Conservation (phyloP, 2,329 filamentous ascomycete species). For the Claviceps sp. region DNA sequence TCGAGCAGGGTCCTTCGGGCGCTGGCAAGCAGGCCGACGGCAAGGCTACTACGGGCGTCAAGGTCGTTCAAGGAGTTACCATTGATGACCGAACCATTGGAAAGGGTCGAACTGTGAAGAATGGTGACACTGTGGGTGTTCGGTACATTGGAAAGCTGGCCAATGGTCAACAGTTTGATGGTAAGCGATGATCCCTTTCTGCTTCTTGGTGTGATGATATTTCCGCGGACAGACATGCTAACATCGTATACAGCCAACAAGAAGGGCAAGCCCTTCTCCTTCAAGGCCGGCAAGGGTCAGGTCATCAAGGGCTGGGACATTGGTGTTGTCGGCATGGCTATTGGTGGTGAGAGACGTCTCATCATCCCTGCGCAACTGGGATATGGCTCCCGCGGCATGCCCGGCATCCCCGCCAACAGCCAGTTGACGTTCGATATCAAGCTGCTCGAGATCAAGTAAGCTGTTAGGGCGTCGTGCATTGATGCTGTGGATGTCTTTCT, state of each 20-base stretch:
- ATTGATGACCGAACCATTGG: constrained; percentile 93
- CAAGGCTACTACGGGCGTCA: constrained; percentile 49
- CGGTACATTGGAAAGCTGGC: constrained; percentile 96
- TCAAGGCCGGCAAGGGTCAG: constrained; percentile 87
- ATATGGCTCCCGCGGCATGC: constrained; percentile 73
- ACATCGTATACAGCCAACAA: constrained; percentile 60
- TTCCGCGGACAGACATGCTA: neutral
- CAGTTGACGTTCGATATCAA: constrained; percentile 87
- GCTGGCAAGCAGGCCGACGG: constrained; percentile 33
- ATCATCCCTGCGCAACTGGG: constrained; percentile 77
- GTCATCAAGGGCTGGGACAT: constrained; percentile 99
- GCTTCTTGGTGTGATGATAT: neutral
- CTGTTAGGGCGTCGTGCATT: neutral
- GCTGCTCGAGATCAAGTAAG: constrained; percentile 70
- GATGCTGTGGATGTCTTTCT: neutral
- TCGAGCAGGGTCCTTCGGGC: constrained; percentile 87
- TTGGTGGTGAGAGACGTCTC: constrained; percentile 85
- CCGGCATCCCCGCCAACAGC: constrained; percentile 84
- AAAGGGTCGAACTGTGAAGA: constrained; percentile 73
- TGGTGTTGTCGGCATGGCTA: constrained; percentile 80
- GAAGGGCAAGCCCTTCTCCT: constrained; percentile 93
- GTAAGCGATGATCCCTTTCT: constrained; percentile 35
- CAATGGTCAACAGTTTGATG: constrained; percentile 90
- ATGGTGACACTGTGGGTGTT: constrained; percentile 81
- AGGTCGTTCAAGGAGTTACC: constrained; percentile 75